These are phyloP conservation scores for Clathrospora elynae DNA, from an alignment of 2,329 filamentous ascomycete genomes.

Conservation along the genomic window DNA sequence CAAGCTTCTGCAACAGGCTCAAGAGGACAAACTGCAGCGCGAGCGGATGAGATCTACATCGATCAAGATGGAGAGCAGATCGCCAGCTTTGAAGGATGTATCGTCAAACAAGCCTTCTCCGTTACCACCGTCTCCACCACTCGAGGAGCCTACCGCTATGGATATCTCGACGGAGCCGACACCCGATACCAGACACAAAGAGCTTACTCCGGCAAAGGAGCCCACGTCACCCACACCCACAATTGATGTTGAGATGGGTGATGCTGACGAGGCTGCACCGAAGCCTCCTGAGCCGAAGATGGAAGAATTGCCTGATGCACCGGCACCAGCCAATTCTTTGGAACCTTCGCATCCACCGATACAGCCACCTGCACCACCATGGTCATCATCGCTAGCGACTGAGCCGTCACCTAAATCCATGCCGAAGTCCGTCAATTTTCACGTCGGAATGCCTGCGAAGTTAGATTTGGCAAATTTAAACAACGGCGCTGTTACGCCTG, in stretches of 20 bases:
- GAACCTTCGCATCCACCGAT: conserved; percentile 37
- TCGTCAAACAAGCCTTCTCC: conserved; percentile 42
- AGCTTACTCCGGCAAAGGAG: conserved; percentile 34
- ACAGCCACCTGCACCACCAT: conserved; percentile 44
- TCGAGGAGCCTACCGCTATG: conserved; percentile 35
- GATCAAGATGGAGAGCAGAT: conserved; percentile 42
- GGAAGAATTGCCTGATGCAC: conserved; percentile 40
- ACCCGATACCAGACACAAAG: conserved; percentile 24
- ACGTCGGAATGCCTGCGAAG: conserved; percentile 39
- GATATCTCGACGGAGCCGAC: conserved; percentile 31
- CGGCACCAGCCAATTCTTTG: conserved; percentile 22
- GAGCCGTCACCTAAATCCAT: conserved; percentile 20
- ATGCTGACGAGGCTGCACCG: conserved; percentile 18
- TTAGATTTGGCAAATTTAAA: conserved; percentile 28
- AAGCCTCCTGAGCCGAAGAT: conserved; percentile 28
- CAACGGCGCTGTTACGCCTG: conserved; percentile 31
- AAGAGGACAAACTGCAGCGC: conserved; percentile 45
- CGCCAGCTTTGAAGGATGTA: conserved; percentile 42
- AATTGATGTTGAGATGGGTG: conserved; percentile 26
- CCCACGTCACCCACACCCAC: conserved; percentile 22
- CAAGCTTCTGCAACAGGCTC: conserved; percentile 46
- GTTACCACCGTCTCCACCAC: conserved; percentile 29
- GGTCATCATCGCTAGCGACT: conserved; percentile 25
- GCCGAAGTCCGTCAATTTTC: conserved; percentile 30
- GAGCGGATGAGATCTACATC: conserved; percentile 46